These are phyloP conservation scores for Didymella sp. DNA, from an alignment of 2,329 filamentous ascomycete genomes.

Conservation along the genomic window DNA sequence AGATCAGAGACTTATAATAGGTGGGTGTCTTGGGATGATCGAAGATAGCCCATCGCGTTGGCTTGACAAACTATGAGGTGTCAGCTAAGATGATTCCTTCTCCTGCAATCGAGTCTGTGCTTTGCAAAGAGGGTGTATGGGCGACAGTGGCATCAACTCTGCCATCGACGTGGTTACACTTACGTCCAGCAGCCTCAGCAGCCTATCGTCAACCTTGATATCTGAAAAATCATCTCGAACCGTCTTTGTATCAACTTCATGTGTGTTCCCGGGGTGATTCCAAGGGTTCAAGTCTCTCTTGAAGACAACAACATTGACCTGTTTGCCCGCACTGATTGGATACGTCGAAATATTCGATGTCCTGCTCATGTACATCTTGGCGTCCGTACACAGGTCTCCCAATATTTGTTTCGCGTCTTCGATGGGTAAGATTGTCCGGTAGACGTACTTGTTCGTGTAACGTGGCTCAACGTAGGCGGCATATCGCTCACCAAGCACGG, in stretches of 20 bases:
- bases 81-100: too few species aligned
- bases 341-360: slow-evolving; percentile 26
- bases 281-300: slow-evolving; percentile 24
- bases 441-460: slow-evolving; percentile 37
- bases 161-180: background rate
- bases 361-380: slow-evolving; percentile 36
- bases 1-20: slow-evolving; percentile 27
- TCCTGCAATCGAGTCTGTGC: too few species aligned
- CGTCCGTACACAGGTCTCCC: slow-evolving; percentile 36
- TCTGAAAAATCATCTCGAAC: slow-evolving; percentile 32
- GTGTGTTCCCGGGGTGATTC: slow-evolving; percentile 18
- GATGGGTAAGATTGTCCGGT: slow-evolving; percentile 41
- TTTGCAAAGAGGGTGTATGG: background rate
- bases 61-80: slow-evolving; percentile 13
- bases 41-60: slow-evolving; percentile 31
- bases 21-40: slow-evolving; percentile 28
- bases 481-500: slow-evolving; percentile 22
- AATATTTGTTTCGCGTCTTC: slow-evolving; percentile 50
- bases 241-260: slow-evolving; percentile 21
- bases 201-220: slow-evolving; percentile 14
- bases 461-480: slow-evolving; percentile 30
- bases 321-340: slow-evolving; percentile 28
- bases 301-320: slow-evolving; percentile 34
- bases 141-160: background rate
- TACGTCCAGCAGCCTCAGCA: slow-evolving; percentile 21